Base-by-base conservation (phyloP, 2,329 filamentous ascomycete species). In the Fusarium drepaniforme region DNA sequence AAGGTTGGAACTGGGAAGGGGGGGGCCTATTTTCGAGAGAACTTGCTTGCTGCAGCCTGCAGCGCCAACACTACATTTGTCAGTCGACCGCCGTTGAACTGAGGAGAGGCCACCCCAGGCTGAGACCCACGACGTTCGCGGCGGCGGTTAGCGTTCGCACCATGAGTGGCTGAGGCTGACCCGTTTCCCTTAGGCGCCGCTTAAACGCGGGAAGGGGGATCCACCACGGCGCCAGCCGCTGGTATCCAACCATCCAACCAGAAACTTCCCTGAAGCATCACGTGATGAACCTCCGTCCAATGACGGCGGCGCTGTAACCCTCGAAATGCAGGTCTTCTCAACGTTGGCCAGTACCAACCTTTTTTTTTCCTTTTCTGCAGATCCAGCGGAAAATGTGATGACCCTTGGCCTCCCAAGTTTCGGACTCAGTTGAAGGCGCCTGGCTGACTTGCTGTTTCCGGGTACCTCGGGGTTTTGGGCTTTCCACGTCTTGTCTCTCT, bases 91-190 rank as follows among this genome's bases (percentile, higher is more conserved):
- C 49, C 49, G 49, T 76, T 75, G 60, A 64, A 64, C 25, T 9
- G 37, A 53, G 66, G 33, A 42, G 46, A 15, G 38, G 56, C 57
- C 23, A 25, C 44, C 40, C 40, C 42, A 49, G 15, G 40, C 51
- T 65, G 66, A 68, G 61, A 73, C 67, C 71, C 70, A 72, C 62
- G 67, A 71, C 67, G 74, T 74, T 76, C 64, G 73, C 59, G 62
- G 58, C 73, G 67, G 77, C 77, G 77, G 75, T 73, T 79, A 78
- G 67, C 71, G 63, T 49, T 67, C 49, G 70, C 66, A 66, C 66
- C 38, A 63, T 79, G 75, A 79, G 64, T 79, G 77, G 77, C 73
- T 74, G 67, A 44, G 51, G 73, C 67, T 68, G 46, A 30, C 59
- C 63, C 62, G 57, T 25, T 51, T 42, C 6, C 33, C 37, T 58